phyloP scores from a whole-genome alignment of 2,329 filamentous ascomycete genomes.

The Beauveria brongniartii region DNA sequence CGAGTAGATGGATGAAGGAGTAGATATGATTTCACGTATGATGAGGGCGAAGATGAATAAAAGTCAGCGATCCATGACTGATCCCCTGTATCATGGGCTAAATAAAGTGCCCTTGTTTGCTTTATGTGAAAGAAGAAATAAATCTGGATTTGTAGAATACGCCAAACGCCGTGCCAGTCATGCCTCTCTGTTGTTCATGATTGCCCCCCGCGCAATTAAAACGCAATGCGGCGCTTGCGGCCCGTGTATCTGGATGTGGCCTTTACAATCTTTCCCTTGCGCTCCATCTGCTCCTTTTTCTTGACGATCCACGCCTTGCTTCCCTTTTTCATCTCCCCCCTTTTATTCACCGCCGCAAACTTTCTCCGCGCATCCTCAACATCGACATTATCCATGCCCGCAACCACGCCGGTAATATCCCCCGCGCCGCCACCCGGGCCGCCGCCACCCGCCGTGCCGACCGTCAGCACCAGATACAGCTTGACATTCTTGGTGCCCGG shows the following conservation, averaged over 20 bases:
- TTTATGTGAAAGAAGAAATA: neutral
- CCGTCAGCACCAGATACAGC: slow-evolving; percentile 89
- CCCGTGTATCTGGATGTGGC: slow-evolving; percentile 88
- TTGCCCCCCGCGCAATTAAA: slow-evolving; percentile 37
- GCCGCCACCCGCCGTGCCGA: slow-evolving; percentile 55
- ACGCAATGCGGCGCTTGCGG: slow-evolving; percentile 71
- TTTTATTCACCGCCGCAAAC: slow-evolving; percentile 35
- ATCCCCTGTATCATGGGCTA: neutral
- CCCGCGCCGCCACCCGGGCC: slow-evolving; percentile 33
- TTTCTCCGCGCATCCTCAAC: slow-evolving; percentile 61
- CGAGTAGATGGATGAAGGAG: slow-evolving; percentile 40
- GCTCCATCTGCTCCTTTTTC: slow-evolving; percentile 90
- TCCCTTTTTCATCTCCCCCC: slow-evolving; percentile 59
- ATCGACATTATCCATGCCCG: slow-evolving; percentile 82
- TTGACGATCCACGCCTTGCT: slow-evolving; percentile 76
- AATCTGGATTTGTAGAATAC: neutral
- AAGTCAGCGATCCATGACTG: neutral
- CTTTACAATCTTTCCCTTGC: slow-evolving; percentile 93
- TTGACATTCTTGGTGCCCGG: slow-evolving; percentile 94
- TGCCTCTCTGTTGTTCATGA: slow-evolving; percentile 1
- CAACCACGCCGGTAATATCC: slow-evolving; percentile 85
- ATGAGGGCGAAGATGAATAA: slow-evolving; percentile 7
- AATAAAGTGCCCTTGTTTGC: slow-evolving; percentile 2
- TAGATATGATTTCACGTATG: slow-evolving; percentile 11
- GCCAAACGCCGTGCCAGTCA: slow-evolving; percentile 18